Conservation (phyloP, 2,329 filamentous ascomycete genomes). For the Hypoxylon sp. region DNA sequence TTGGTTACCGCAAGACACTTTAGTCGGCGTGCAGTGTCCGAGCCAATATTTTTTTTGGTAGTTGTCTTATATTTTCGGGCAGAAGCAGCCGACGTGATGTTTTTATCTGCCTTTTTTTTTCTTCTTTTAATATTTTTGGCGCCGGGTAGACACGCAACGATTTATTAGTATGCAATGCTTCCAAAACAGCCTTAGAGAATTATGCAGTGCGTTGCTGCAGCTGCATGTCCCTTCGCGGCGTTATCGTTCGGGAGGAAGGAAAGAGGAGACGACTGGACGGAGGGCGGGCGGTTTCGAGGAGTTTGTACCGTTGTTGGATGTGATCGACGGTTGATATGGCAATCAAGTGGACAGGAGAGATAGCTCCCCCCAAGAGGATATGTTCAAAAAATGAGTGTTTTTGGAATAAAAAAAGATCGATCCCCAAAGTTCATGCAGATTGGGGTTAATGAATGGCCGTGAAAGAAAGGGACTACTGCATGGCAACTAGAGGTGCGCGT, state of each 20-base stretch:
- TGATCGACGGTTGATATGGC: slow-evolving; percentile 33
- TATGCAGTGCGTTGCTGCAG: slow-evolving; percentile 52
- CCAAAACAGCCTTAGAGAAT: slow-evolving; percentile 48
- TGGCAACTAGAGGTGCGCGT: slow-evolving; percentile 33
- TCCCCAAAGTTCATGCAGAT: slow-evolving; percentile 42
- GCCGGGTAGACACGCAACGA: slow-evolving; percentile 47
- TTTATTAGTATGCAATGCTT: slow-evolving; percentile 45
- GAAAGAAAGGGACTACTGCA: slow-evolving; percentile 34
- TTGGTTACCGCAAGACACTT: slow-evolving; percentile 21
- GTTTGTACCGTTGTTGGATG: slow-evolving; percentile 29
- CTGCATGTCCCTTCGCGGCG: slow-evolving; percentile 51
- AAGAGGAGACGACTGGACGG: slow-evolving; percentile 37
- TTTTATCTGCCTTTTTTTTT: slow-evolving; percentile 31
- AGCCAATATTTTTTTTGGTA: slow-evolving; percentile 25
- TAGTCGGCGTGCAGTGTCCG: slow-evolving; percentile 26
- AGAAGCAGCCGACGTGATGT: slow-evolving; percentile 43
- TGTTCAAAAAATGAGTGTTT: slow-evolving; percentile 41
- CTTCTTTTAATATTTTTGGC: slow-evolving; percentile 36
- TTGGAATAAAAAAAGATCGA: slow-evolving; percentile 39
- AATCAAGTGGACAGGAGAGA: slow-evolving; percentile 32
- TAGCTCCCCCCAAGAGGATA: slow-evolving; percentile 34
- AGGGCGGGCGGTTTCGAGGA: slow-evolving; percentile 43
- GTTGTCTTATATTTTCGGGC: slow-evolving; percentile 46
- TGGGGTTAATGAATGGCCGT: slow-evolving; percentile 32
- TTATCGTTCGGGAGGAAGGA: slow-evolving; percentile 52